Conservation (phyloP, 2,329 filamentous ascomycete genomes). For the Huntiella savannae region DNA sequence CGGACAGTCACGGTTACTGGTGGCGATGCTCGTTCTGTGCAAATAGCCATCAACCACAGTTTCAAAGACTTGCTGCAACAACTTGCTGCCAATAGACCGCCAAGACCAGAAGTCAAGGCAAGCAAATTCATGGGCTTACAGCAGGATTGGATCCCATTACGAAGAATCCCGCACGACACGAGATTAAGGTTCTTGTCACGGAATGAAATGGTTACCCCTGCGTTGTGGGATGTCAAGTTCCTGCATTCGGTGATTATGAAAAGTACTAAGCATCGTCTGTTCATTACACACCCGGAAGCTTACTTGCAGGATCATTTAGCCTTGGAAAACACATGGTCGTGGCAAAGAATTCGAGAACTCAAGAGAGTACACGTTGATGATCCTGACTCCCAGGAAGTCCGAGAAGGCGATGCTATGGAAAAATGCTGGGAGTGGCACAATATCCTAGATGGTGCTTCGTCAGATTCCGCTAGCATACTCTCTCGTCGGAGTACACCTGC, state of each 20-base stretch:
- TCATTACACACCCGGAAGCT: slow-evolving; percentile 55
- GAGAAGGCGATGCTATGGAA: slow-evolving; percentile 43
- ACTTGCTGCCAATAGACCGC: slow-evolving; percentile 3
- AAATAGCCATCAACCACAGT: slow-evolving; percentile 39
- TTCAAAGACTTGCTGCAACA: slow-evolving; percentile 36
- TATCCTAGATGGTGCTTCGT: slow-evolving; percentile 36
- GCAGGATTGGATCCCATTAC: slow-evolving; percentile 54
- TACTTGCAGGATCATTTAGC: slow-evolving; percentile 47
- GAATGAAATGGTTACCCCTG: slow-evolving; percentile 53
- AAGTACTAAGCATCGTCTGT: slow-evolving; percentile 46
- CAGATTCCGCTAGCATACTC: neutral
- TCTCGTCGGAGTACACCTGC: neutral
- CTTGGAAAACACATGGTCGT: slow-evolving; percentile 43
- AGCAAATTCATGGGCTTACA: slow-evolving; percentile 37
- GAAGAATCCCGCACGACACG: slow-evolving; percentile 57
- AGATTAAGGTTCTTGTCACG: slow-evolving; percentile 51
- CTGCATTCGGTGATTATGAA: slow-evolving; percentile 58
- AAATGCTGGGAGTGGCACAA: slow-evolving; percentile 50
- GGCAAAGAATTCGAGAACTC: slow-evolving; percentile 48
- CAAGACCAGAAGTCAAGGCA: neutral
- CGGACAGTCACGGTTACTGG: slow-evolving; percentile 42
- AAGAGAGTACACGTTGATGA: slow-evolving; percentile 34
- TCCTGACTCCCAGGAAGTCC: slow-evolving; percentile 25
- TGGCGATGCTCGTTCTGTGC: slow-evolving; percentile 47
- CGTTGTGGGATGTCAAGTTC: slow-evolving; percentile 53